Percentiles rank a stretch among this genome's conserved stretches.
These are phyloP conservation scores for Adansonia grandidieri DNA, from an alignment of 441 rosid genomes.

Conservation along the genomic window DNA sequence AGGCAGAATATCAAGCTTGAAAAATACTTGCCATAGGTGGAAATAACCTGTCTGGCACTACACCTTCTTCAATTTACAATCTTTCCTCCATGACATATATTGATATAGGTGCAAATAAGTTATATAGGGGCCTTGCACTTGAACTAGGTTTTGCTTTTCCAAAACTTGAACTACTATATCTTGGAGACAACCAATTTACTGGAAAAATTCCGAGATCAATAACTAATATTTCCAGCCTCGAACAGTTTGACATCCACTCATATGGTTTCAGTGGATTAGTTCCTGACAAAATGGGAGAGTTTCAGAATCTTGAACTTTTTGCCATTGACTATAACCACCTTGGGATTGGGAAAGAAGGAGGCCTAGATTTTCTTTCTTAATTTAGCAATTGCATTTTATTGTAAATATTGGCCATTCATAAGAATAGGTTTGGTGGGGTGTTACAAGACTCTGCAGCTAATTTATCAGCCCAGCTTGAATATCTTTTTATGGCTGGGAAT, in stretches of 20 bases:
- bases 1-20: neutral
- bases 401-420: neutral
- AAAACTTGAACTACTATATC: neutral
- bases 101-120: neutral
- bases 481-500: neutral
- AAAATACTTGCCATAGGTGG: accelerated
- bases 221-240: slow-evolving; percentile 16
- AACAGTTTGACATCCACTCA: neutral
- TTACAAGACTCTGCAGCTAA: slow-evolving; percentile 20
- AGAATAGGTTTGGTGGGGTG: slow-evolving; percentile 23
- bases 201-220: neutral
- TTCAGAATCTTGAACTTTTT: slow-evolving; percentile 1
- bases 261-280: slow-evolving; percentile 12
- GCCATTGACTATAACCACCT: neutral
- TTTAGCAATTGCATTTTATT: slow-evolving; percentile 26
- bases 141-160: slow-evolving; percentile 10
- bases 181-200: neutral
- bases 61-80: slow-evolving; percentile 26
- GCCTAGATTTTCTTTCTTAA: slow-evolving; percentile 26
- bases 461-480: slow-evolving; percentile 14
- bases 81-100: neutral
- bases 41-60: slow-evolving; percentile 20
- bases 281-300: neutral
- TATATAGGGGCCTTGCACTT: neutral
- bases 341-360: slow-evolving; percentile 11